Percentiles rank a stretch among this genome's conserved stretches.
Conservation (phyloP, 768 basidiomycete species). For the Suillus ampliporus region DNA sequence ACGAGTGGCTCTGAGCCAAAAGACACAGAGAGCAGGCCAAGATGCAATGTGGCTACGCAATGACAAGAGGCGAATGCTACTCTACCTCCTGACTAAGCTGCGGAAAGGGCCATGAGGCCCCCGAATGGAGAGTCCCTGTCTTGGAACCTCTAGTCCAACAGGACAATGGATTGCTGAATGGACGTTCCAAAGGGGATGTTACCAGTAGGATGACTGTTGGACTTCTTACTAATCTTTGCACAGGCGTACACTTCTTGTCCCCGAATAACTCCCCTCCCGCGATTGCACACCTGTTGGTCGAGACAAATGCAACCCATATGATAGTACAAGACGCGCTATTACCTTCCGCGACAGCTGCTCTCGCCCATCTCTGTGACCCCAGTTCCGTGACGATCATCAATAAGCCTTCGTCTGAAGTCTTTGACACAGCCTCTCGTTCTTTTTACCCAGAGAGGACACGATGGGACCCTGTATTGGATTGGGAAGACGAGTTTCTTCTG, state of each 20-base stretch:
- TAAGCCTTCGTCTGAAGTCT: conserved; percentile 27
- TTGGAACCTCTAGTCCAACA: no score
- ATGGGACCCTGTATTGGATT: conserved; percentile 27
- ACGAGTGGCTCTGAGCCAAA: no score
- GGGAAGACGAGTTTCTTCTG: conserved; percentile 26
- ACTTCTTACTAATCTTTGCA: conserved; percentile 15
- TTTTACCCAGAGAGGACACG: conserved; percentile 25
- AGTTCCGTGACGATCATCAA: conserved; percentile 27
- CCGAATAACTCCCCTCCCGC: conserved; percentile 53
- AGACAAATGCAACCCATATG: conserved; percentile 26
- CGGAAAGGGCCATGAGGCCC: no score
- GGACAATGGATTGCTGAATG: conserved; percentile 23
- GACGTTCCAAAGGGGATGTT: conserved; percentile 30
- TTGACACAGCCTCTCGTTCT: conserved; percentile 20
- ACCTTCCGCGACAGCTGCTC: conserved; percentile 21
- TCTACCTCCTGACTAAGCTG: no score
- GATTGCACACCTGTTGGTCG: conserved; percentile 48
- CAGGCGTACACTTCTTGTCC: conserved; percentile 42
- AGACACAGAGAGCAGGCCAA: no score
- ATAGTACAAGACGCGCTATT: conserved; percentile 25
- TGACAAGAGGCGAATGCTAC: no score
- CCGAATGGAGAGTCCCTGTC: no score
- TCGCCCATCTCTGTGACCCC: conserved; percentile 24
- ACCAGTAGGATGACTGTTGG: conserved; percentile 32
- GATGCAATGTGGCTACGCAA: no score